Evolutionary conservation across 2,329 filamentous ascomycete genomes (phyloP), one percentile per base, ranked within the genome.

Genomic region (Aureobasidium melanogenum): DNA sequence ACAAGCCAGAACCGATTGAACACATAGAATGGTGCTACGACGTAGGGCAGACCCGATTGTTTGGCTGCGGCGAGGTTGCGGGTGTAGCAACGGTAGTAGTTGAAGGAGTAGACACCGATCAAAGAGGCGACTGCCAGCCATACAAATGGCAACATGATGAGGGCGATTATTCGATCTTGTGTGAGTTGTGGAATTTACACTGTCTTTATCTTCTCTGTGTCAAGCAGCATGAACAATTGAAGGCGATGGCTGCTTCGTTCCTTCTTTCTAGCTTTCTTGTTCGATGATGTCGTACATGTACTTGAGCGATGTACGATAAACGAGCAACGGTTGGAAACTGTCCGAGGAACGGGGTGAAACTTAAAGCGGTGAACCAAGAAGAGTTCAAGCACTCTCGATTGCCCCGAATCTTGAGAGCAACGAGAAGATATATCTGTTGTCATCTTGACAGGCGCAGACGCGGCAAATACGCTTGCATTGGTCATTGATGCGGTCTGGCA

Each of bases 1-100:
- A 85, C 67, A 60, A 86, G 76, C 82, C 84, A 88, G 24, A 78
- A 67, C 17, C 77, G 66, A 65, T 79, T 81, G 68, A 82, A 80
- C 1, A 80, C 70, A 66, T 79, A 73, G 63, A 74, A 69, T 36
- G 77, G 78, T 28, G 67, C 66, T 22, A 73, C 67, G 19, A 79
- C 67, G 57, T 76, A 75, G n/a, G 77, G 76, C 26, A 80, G 63
- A 5, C 77, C 77, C 4, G 76, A 79, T 64, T 69, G 72, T 66
- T 77, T 79, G 28, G 78, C 77, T 19, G 72, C 70, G 5, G 72
- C 70, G 38, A 79, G 66, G 65, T 79, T 79, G 62, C 69, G 70
- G 55, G 66, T 65, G 60, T 76, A 74, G 62, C 67, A 68, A 38
- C 70, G 71, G 66, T 74, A 75, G 26, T 68, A 69, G 58, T 69